Evolutionary conservation across 495 filamentous ascomycete genomes (phyloP).

Genomic region (Apiosordaria backusii): DNA sequence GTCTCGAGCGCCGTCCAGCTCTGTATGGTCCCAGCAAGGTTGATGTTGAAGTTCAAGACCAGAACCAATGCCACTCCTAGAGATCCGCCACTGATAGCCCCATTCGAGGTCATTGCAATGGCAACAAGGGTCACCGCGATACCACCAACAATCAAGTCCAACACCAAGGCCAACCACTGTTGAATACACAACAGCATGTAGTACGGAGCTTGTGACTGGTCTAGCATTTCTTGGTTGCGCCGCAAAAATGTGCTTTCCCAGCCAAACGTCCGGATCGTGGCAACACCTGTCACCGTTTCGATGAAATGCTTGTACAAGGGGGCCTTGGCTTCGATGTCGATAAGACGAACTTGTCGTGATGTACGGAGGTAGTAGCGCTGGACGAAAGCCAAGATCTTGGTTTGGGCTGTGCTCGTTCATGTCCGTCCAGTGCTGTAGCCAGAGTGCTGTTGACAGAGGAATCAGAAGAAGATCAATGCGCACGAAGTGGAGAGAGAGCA

Average conservation of each 20-base stretch:
- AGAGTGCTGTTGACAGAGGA: not conserved
- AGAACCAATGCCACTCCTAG: constrained; percentile 2
- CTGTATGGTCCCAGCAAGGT: constrained; percentile 2
- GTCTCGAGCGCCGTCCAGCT: constrained; percentile 45
- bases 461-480: not conserved
- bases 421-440: not conserved
- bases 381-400: constrained; percentile 23
- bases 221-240: constrained; percentile 47
- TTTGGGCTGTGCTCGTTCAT: not conserved
- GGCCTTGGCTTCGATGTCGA: constrained; percentile 46
- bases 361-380: constrained; percentile 54
- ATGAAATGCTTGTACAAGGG: constrained; percentile 36
- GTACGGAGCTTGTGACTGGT: constrained; percentile 43
- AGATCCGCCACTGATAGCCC: not conserved
- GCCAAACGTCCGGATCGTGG: constrained; percentile 44
- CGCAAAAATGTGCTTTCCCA: constrained; percentile 38
- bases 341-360: constrained; percentile 52
- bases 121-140: constrained; percentile 36
- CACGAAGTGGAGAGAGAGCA: too few species aligned
- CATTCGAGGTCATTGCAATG: constrained; percentile 28
- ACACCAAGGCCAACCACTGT: constrained; percentile 43
- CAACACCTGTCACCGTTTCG: constrained; percentile 40
- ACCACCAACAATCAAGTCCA: constrained; percentile 40
- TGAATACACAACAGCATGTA: constrained; percentile 46
- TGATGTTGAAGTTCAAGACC: constrained; percentile 11